A percentile compares a stretch with the other conserved stretches of the same genome.
Evolutionary conservation across 2,329 filamentous ascomycete species (phyloP).

Genomic region (Ramichloridium luteum): DNA sequence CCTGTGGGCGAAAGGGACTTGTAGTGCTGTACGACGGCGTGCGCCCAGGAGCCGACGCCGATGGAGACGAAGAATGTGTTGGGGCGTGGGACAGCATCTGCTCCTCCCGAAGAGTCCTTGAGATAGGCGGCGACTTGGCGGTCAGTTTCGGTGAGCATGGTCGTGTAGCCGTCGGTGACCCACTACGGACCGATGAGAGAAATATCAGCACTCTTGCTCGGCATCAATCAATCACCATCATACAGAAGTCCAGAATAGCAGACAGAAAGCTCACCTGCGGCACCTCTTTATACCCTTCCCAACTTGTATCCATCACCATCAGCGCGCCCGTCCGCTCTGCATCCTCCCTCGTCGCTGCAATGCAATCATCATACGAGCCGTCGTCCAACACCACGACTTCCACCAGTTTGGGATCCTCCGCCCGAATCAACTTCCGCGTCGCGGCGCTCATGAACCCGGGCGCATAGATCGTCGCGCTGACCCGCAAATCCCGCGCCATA

Average conservation of each 20-base stretch:
- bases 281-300: slow-evolving; percentile 53
- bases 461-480: slow-evolving; percentile 50
- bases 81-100: slow-evolving; percentile 18
- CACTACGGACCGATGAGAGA: too few species aligned
- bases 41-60: slow-evolving; percentile 61
- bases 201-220: too few species aligned
- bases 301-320: slow-evolving; percentile 57
- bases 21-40: slow-evolving; percentile 55
- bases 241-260: not conserved
- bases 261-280: slow-evolving; percentile 37
- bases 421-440: slow-evolving; percentile 43
- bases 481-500: slow-evolving; percentile 49
- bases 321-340: slow-evolving; percentile 33
- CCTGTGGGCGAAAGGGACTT: slow-evolving; percentile 32
- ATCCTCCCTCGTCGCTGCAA: slow-evolving; percentile 39
- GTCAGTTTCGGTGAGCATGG: slow-evolving; percentile 58
- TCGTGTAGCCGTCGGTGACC: slow-evolving; percentile 68
- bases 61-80: slow-evolving; percentile 51
- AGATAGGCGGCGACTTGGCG: slow-evolving; percentile 40
- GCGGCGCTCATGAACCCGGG: slow-evolving; percentile 44
- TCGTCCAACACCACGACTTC: slow-evolving; percentile 39
- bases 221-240: slow-evolving; percentile 2
- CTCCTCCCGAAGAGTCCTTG: slow-evolving; percentile 14
- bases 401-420: slow-evolving; percentile 53
- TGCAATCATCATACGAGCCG: slow-evolving; percentile 53